phyloP scores from a whole-genome alignment of 2,329 filamentous ascomycete genomes.

The Colletotrichum tropicale region DNA sequence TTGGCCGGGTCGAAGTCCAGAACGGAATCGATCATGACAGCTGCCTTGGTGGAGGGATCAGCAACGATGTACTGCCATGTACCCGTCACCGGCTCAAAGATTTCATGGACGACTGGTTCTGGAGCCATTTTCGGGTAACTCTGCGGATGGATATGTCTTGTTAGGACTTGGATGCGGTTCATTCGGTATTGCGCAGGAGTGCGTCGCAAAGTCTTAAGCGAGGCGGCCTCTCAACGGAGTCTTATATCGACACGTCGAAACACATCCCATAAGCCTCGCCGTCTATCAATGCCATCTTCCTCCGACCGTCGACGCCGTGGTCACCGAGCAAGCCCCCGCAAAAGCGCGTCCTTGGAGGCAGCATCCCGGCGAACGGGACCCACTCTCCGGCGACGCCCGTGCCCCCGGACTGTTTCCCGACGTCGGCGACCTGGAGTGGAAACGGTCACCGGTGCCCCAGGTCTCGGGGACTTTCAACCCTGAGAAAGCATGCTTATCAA shows the following conservation, averaged over 20 bases:
- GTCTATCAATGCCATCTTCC: background rate
- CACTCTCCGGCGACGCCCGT: conserved; percentile 9
- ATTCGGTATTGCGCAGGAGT: background rate
- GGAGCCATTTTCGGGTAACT: background rate
- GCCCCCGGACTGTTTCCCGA: conserved; percentile 1
- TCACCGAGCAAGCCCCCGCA: background rate
- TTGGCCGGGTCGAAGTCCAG: conserved; percentile 52
- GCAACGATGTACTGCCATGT: conserved; percentile 62
- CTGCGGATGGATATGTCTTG: background rate
- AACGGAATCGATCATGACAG: conserved; percentile 62
- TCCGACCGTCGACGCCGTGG: background rate
- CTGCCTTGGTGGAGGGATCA: conserved; percentile 46
- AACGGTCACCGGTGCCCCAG: background rate
- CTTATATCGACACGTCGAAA: background rate
- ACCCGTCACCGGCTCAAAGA: conserved; percentile 40
- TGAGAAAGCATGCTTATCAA: background rate
- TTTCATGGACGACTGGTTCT: conserved; percentile 35
- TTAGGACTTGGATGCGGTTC: background rate
- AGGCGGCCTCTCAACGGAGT: background rate
- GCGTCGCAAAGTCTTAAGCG: background rate
- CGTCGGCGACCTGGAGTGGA: conserved; percentile 7
- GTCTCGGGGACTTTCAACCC: background rate
- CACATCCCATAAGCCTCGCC: background rate
- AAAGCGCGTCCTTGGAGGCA: background rate
- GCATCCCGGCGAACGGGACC: background rate